Percentiles rank a stretch among this genome's conserved stretches.
Conservation (phyloP, 768 basidiomycete species). For the Leucosporidium scottii region DNA sequence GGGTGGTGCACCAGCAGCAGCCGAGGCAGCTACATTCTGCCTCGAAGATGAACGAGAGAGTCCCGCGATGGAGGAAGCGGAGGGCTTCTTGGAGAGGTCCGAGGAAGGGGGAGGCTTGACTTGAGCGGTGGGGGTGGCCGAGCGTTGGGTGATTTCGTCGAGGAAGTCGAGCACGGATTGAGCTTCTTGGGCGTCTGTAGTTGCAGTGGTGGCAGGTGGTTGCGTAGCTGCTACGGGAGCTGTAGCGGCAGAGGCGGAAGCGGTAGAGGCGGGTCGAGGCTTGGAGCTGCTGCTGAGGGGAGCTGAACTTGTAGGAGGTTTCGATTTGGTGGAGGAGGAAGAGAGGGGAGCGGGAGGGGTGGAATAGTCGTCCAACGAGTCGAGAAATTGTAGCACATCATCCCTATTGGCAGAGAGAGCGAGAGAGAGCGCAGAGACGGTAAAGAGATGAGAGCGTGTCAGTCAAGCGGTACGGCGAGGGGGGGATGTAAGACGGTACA, state of each 20-base stretch:
- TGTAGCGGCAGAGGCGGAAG: slow-evolving; percentile 2
- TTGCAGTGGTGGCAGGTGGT: slow-evolving; percentile 1
- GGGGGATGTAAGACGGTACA: too few species aligned
- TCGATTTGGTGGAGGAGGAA: background rate
- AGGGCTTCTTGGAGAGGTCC: slow-evolving; percentile 9
- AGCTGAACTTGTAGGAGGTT: background rate
- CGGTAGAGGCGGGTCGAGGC: slow-evolving; percentile 16
- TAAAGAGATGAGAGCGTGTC: background rate
- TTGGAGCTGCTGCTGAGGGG: background rate
- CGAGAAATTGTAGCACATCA: slow-evolving; percentile 86
- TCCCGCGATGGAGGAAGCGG: background rate
- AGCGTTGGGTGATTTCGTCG: slow-evolving; percentile 36
- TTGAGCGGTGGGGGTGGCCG: slow-evolving; percentile 16
- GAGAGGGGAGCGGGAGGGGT: slow-evolving; percentile 15
- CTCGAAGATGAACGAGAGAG: background rate
- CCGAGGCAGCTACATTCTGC: slow-evolving; percentile 1
- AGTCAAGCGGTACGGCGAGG: too few species aligned
- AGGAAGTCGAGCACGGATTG: slow-evolving; percentile 38
- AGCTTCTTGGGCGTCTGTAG: slow-evolving; percentile 33
- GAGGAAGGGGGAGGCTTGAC: background rate
- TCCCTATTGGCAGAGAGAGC: slow-evolving; percentile 33
- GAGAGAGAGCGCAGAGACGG: background rate
- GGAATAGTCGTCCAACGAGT: slow-evolving; percentile 77
- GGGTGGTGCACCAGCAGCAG: background rate
- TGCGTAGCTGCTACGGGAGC: background rate